Conservation (phyloP, 2,329 filamentous ascomycete genomes). For the Verticillium dahliae region DNA sequence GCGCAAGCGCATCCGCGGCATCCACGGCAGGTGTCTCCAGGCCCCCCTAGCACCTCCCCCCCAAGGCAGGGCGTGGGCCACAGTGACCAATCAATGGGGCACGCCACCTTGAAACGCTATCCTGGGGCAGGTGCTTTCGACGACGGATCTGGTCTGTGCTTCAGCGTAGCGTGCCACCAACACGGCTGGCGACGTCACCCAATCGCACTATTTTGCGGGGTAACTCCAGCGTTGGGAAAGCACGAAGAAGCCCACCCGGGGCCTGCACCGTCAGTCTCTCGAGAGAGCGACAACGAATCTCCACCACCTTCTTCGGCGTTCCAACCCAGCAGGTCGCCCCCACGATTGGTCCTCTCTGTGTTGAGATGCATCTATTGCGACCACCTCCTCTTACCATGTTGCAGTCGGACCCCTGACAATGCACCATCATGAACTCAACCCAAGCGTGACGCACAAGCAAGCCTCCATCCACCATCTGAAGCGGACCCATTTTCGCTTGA, state of each 20-base stretch:
- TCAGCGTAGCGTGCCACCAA: background rate
- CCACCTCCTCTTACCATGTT: background rate
- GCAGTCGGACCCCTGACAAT: background rate
- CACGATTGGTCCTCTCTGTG: background rate
- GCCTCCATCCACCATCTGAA: background rate
- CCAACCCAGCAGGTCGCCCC: background rate
- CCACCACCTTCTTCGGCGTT: background rate
- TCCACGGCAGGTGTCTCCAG: background rate
- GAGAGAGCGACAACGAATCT: background rate
- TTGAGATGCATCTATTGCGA: background rate
- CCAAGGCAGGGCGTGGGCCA: background rate
- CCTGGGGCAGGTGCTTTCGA: background rate
- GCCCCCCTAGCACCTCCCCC: background rate
- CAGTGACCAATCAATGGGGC: background rate
- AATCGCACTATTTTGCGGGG: conserved; percentile 10
- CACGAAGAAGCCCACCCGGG: background rate
- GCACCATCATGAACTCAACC: background rate
- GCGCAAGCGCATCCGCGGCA: background rate
- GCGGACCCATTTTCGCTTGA: too few relatives aligned
- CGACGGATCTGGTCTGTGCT: background rate
- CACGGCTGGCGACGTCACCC: conserved; percentile 10
- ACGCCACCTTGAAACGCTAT: background rate
- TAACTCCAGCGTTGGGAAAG: conserved; percentile 2
- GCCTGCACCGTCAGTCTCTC: background rate
- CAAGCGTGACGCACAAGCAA: background rate